These are phyloP conservation scores for Sphaerostilbella broomeana DNA, from an alignment of 2,329 filamentous ascomycete genomes.

Conservation along the genomic window DNA sequence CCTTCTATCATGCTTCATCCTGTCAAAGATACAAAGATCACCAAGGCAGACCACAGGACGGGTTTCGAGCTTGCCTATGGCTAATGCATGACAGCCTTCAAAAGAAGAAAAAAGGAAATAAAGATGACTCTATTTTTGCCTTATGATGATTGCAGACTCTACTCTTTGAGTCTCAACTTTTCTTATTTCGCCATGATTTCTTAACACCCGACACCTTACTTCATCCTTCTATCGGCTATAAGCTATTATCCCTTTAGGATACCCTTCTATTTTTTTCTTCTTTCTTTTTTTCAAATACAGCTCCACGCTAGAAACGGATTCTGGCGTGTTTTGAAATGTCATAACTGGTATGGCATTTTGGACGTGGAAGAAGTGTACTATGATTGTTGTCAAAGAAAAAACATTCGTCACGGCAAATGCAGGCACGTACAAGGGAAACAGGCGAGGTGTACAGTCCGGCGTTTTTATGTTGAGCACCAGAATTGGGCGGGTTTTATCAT, in stretches of 20 bases:
- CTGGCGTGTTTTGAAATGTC: slow-evolving; percentile 2
- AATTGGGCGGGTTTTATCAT: background rate
- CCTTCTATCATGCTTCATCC: slow-evolving; percentile 54
- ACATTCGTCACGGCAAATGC: slow-evolving; percentile 16
- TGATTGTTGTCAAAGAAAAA: slow-evolving; percentile 14
- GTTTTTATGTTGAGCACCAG: slow-evolving; percentile 17
- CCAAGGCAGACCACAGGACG: slow-evolving; percentile 36
- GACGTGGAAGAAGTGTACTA: slow-evolving; percentile 16
- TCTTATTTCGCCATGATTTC: slow-evolving; percentile 2
- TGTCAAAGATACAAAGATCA: slow-evolving; percentile 51
- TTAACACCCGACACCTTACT: background rate
- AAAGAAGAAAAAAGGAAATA: too few relatives aligned
- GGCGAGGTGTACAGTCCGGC: slow-evolving; percentile 21
- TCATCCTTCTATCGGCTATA: slow-evolving; percentile 1
- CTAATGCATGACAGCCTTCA: too few relatives aligned
- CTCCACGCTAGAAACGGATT: background rate
- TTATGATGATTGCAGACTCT: background rate
- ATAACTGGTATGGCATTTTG: too few relatives aligned
- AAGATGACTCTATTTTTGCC: too few relatives aligned
- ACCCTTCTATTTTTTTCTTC: slow-evolving; percentile 8
- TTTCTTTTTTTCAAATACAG: slow-evolving; percentile 1
- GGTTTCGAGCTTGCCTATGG: slow-evolving; percentile 34
- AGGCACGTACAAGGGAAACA: slow-evolving; percentile 13
- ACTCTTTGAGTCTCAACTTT: background rate
- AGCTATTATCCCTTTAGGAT: slow-evolving; percentile 6